Evolutionary conservation across 306 rosid genomes (phyloP).

Genomic region (Adenanthera pavonina): DNA sequence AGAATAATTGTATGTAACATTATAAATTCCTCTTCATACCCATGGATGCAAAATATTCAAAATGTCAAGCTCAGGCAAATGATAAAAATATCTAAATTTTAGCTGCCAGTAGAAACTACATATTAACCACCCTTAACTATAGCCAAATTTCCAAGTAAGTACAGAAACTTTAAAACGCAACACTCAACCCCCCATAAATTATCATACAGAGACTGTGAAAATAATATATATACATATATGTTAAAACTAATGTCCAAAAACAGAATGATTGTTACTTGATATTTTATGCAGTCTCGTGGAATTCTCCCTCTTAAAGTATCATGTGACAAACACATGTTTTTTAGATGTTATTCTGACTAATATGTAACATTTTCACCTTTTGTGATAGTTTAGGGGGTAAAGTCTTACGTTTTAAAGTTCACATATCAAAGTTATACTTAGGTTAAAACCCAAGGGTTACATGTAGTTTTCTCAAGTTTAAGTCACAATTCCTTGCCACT

Average conservation of each 20-base stretch:
- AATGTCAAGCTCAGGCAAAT: background rate
- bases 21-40: background rate
- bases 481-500: background rate
- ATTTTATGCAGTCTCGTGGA: background rate
- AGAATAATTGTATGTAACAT: background rate
- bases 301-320: background rate
- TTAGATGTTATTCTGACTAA: background rate
- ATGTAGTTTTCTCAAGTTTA: background rate
- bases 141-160: background rate
- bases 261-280: background rate
- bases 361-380: background rate
- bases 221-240: background rate
- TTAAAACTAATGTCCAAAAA: background rate
- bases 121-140: background rate
- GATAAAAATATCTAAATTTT: background rate
- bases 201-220: background rate
- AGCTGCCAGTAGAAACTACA: background rate
- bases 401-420: background rate
- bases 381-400: background rate
- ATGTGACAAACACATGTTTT: background rate
- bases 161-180: background rate
- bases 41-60: background rate
- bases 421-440: background rate
- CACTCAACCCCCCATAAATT: background rate
- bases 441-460: background rate